Evolutionary conservation across 495 filamentous ascomycete genomes (phyloP), one percentile per base, ranked within the genome.

Genomic region (Daldinia loculata): DNA sequence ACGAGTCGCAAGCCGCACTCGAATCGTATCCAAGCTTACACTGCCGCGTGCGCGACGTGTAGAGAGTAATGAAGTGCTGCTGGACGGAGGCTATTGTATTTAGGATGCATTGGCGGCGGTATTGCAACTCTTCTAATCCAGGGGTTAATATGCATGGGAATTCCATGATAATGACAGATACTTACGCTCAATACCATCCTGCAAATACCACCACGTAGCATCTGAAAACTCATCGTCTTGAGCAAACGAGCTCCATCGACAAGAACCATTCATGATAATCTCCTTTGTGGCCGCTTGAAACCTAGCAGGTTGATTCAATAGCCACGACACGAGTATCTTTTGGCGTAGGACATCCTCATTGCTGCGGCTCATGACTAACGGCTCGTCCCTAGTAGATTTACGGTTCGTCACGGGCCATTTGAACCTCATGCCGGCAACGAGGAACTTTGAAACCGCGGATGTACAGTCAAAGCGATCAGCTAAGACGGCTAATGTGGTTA

Each of bases 21-120:
- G 89, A 89, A 63, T 90, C 91, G 74, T 95, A 93, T 41, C 91
- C 92, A 0, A 91, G 86, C 61, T 88, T 89, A 77, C 93, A 97
- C 73, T 94, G 90, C 5, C 83, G 84, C 22, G 81, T 72, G 43
- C 86, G 66, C 12, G 87, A 89, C 4, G 83, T 84, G 77, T 94
- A 97, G 0, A 90, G 81, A 12, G 82, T 77, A 9, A 95, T 78
- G 68, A 95, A 95, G 72, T 94, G 87, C 0, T 84, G 83, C 72
- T 90, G 92, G 0, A 96, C 78, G 0, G 93, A 94, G 34, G 90
- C 87, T 41, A 97, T 84, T 0, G 92, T 93, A 63, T 91, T 87
- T 15, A 97, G 79, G 29, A 95, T 83, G 74, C 85, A 89, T 50
- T 89, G 84, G 0, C 92, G 88, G 5, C 93, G 88, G 69, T 85